Conservation (phyloP, 1,284 basidiomycete species). For the Apiotrichum mycotoxinovorans region DNA sequence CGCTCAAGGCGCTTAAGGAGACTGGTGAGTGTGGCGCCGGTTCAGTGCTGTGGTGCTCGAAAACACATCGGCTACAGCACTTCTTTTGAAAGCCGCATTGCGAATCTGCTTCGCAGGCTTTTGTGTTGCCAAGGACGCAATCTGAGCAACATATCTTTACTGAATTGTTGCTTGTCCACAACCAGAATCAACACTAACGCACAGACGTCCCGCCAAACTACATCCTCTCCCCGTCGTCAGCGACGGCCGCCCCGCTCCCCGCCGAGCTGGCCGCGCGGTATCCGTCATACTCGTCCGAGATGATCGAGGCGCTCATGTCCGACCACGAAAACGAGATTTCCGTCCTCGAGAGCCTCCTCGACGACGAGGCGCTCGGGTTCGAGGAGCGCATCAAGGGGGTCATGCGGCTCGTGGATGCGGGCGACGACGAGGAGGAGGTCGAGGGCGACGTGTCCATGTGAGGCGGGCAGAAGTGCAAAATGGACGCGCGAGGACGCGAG, state of each 20-base stretch:
- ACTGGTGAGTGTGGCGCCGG: neutral
- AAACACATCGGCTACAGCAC: too few relatives aligned
- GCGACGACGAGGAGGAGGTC: slow-evolving; percentile 13
- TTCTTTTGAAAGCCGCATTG: too few relatives aligned
- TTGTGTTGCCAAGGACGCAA: too few relatives aligned
- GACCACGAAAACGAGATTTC: slow-evolving; percentile 43
- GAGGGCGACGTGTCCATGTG: slow-evolving; percentile 20
- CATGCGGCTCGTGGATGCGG: slow-evolving; percentile 25
- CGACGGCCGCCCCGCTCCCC: slow-evolving; percentile 30
- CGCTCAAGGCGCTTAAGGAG: slow-evolving; percentile 25
- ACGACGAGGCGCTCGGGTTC: slow-evolving; percentile 20
- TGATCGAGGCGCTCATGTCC: slow-evolving; percentile 38
- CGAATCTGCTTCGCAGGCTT: too few relatives aligned
- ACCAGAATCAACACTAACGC: too few relatives aligned
- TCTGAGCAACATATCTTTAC: too few relatives aligned
- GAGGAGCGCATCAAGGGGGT: slow-evolving; percentile 36
- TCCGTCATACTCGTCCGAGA: slow-evolving; percentile 28
- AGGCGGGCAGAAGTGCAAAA: neutral
- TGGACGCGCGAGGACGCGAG: neutral
- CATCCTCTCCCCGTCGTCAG: slow-evolving; percentile 34
- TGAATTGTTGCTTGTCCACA: too few relatives aligned
- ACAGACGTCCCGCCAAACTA: slow-evolving; percentile 28
- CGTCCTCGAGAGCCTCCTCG: slow-evolving; percentile 31
- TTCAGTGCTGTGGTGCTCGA: too few relatives aligned
- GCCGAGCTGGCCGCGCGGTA: slow-evolving; percentile 45